Conservation (phyloP, 2,329 filamentous ascomycete genomes). For the Talaromyces sp. region DNA sequence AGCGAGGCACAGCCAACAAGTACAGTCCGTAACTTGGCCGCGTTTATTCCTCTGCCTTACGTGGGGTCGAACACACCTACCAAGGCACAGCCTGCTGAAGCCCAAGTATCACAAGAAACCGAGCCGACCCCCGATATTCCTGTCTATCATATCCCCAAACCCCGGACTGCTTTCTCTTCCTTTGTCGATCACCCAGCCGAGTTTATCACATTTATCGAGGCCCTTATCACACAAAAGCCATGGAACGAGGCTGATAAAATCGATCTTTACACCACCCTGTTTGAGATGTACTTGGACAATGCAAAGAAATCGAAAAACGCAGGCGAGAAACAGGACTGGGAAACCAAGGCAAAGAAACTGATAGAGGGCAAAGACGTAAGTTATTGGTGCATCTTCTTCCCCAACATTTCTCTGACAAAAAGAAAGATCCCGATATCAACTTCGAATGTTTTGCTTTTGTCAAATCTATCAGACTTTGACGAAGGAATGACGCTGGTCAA, state of each 20-base stretch:
- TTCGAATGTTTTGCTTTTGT: constrained; percentile 88
- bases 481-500: constrained; percentile 89
- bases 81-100: constrained; percentile 26
- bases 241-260: constrained; percentile 71
- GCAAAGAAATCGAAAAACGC: constrained; percentile 67
- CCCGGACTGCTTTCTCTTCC: constrained; percentile 86
- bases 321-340: constrained; percentile 72
- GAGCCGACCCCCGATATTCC: constrained; percentile 36
- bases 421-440: constrained; percentile 72
- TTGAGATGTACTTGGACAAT: constrained; percentile 96
- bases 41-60: constrained; percentile 78
- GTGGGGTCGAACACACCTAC: constrained; percentile 61
- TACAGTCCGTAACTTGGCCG: constrained; percentile 80
- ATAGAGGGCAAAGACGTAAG: constrained; percentile 71
- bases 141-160: constrained; percentile 74
- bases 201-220: constrained; percentile 89
- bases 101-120: constrained; percentile 21
- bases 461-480: constrained; percentile 82
- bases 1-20: constrained; percentile 54
- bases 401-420: constrained; percentile 12
- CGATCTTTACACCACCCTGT: constrained; percentile 89
- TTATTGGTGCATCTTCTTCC: constrained; percentile 3
- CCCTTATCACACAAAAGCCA: constrained; percentile 68
- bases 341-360: constrained; percentile 81
- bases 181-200: constrained; percentile 92